These are phyloP conservation scores for Penicillium crystallinum DNA, from an alignment of 495 filamentous ascomycete genomes.

Conservation along the genomic window DNA sequence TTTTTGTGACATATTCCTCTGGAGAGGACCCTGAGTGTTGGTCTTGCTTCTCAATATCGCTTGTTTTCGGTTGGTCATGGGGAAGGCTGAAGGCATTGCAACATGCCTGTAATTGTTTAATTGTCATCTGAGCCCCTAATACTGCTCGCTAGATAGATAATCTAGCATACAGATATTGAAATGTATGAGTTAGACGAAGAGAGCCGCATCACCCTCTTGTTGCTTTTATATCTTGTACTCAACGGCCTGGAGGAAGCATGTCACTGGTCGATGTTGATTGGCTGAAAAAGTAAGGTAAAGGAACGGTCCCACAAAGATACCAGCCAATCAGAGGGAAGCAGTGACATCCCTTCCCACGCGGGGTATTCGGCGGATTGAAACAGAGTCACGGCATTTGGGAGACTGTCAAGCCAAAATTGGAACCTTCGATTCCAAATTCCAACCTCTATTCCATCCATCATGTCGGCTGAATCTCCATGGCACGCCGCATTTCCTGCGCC, in stretches of 20 bases:
- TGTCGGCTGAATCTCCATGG: slow-evolving; percentile 31
- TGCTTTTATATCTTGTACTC: too few species aligned
- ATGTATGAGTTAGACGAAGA: background rate
- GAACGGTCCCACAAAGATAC: background rate
- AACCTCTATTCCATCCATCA: background rate
- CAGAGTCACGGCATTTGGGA: background rate
- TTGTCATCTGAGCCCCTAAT: background rate
- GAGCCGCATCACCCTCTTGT: too few species aligned
- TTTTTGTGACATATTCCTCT: slow-evolving; percentile 1
- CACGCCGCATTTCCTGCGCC: slow-evolving; percentile 42
- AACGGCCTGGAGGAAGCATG: too few species aligned
- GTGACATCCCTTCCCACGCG: background rate
- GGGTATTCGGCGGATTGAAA: background rate
- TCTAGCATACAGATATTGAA: background rate
- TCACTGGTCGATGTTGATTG: slow-evolving; percentile 5
- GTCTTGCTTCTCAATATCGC: slow-evolving; percentile 18
- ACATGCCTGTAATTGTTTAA: background rate
- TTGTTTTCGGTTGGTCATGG: background rate
- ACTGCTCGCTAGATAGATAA: background rate
- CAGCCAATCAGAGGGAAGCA: background rate
- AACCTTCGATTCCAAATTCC: background rate
- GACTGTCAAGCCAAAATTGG: background rate
- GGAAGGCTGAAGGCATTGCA: background rate
- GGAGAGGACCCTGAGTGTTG: background rate
- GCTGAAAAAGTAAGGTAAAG: background rate